phyloP scores from a whole-genome alignment of 345 rosid genomes.

The Clarkia xantiana region DNA sequence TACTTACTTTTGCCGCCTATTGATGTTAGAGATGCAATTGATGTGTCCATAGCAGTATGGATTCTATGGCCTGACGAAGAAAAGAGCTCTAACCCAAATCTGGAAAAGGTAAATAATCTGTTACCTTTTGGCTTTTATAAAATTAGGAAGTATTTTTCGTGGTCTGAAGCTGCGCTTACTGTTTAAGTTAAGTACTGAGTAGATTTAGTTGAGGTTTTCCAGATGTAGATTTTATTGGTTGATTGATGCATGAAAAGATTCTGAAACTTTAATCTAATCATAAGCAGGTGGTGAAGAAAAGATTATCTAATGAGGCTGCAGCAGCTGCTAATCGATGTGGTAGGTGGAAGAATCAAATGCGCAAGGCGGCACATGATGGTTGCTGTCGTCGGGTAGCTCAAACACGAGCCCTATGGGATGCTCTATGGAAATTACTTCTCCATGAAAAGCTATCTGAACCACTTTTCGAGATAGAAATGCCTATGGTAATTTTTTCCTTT shows the following conservation, averaged over 20 bases:
- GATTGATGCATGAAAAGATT: conserved; percentile 3
- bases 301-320: conserved; percentile 61
- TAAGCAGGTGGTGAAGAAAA: conserved; percentile 73
- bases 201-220: not conserved
- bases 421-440: conserved; percentile 74
- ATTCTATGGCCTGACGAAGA: conserved; percentile 98
- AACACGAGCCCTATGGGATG: conserved; percentile 54
- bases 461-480: conserved; percentile 56
- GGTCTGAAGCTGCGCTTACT: not conserved
- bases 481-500: conserved; percentile 43
- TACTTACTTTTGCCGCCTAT: conserved; percentile 38
- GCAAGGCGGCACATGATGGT: conserved; percentile 88
- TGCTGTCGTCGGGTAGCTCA: conserved; percentile 92
- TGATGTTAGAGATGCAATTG: conserved; percentile 42
- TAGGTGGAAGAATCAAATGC: conserved; percentile 91
- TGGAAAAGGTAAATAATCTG: conserved; percentile 61
- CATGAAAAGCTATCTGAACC: conserved; percentile 60
- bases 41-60: conserved; percentile 70
- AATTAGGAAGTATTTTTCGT: not conserved
- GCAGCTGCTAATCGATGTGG: conserved; percentile 87
- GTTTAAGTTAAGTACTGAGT: not conserved
- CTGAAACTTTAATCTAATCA: conserved; percentile 14
- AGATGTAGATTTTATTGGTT: not conserved
- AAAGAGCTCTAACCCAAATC: conserved; percentile 68
- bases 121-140: not conserved